Evolutionary conservation across 2,329 filamentous ascomycete species (phyloP), one percentile per base, ranked within the genome.

Genomic region (Aspergillus tamarii): DNA sequence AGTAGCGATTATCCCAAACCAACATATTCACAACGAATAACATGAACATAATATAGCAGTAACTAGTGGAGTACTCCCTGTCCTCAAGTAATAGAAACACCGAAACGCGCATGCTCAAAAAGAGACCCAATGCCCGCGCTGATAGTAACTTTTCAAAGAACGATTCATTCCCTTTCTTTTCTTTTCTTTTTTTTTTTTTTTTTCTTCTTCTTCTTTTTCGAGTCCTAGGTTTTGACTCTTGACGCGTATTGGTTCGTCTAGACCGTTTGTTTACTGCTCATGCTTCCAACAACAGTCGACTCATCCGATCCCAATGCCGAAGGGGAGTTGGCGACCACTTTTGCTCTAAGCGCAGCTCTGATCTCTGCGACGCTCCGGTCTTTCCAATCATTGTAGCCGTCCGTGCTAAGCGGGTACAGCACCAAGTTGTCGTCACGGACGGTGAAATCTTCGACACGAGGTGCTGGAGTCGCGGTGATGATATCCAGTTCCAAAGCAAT

Each of bases 401-500:
- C 78, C 65, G 77, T 76, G 71, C 83, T 79, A 39, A 79, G 70
- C 5, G 77, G 76, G 66, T 74, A 78, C 12, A 79, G 64, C 19
- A 79, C 76, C 16, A 77, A 68, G 63, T 78, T 78, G 9, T 78
- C 76, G 19, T 73, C 71, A 28, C 76, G 74, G 9, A 36, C 58
- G 68, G 68, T 70, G 66, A 88, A 90, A 23, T 87, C 80, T 4
- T 80, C 74, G 52, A 81, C 78, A 43, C 78, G 79, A 2, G 86
- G 86, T 41, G 85, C 78, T 1, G 84, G 84, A 12, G 79, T 81
- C 60, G 87, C 84, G 26, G 89, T 88, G 69, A 94, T 88, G 63
- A 91, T 87, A 73, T 94, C 90, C 69, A 95, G 83, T 70, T 96
- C 92, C 36, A 84, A 77, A 26, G 89, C 87, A 48, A 95, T 84